Conservation (phyloP, 306 rosid genomes). For the Dalbergia oliveri region DNA sequence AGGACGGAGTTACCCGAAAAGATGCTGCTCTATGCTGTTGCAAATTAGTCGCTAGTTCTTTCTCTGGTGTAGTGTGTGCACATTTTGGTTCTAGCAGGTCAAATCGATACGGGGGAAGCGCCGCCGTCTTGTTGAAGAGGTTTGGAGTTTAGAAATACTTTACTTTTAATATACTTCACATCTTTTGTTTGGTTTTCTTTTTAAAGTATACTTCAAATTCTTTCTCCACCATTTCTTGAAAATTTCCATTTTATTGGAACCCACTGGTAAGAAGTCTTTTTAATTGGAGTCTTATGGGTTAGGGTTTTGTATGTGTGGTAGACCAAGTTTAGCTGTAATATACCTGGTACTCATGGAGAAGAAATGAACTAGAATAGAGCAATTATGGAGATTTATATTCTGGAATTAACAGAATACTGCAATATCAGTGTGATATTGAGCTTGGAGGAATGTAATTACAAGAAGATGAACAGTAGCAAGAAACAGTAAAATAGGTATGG, state of each 20-base stretch:
- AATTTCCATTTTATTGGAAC: background rate
- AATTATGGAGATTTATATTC: no score
- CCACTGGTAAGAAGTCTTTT: constrained; percentile 31
- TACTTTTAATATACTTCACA: constrained; percentile 22
- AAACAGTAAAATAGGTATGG: no score
- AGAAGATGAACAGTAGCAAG: no score
- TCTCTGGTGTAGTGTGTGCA: constrained; percentile 65
- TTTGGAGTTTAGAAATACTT: constrained; percentile 46
- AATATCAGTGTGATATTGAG: no score
- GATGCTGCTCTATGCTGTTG: constrained; percentile 98
- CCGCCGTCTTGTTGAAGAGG: constrained; percentile 91
- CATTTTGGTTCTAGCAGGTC: constrained; percentile 80
- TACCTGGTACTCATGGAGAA: no score
- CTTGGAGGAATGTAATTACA: no score
- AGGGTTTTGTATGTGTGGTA: constrained; percentile 5
- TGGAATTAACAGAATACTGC: no score
- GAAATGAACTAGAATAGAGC: no score
- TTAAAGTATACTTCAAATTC: background rate
- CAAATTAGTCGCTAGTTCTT: constrained; percentile 84
- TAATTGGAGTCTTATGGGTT: constrained; percentile 6
- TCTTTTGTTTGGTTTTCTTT: constrained; percentile 11
- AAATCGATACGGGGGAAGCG: constrained; percentile 84
- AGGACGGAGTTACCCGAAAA: constrained; percentile 89
- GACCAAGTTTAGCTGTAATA: background rate
- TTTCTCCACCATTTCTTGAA: constrained; percentile 4